A percentile compares a stretch with the other conserved stretches of the same genome.
phyloP scores from a whole-genome alignment of 345 rosid genomes.

The Pistacia integerrima region DNA sequence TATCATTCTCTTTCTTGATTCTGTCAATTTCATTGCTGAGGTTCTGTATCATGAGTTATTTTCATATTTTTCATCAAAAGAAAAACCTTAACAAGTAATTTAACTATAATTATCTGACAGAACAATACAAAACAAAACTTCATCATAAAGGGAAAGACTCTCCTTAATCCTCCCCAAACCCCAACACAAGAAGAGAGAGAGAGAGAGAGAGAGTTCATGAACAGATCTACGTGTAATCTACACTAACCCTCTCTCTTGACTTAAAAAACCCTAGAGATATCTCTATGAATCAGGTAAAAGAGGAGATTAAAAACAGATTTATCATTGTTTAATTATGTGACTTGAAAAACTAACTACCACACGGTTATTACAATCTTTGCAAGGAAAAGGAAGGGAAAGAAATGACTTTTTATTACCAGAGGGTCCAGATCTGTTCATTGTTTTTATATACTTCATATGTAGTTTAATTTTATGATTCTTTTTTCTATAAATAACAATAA shows the following conservation, averaged over 20 bases:
- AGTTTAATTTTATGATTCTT: conserved; percentile 18
- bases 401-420: conserved; percentile 24
- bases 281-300: background rate
- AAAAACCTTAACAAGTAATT: conserved; percentile 23
- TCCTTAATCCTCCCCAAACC: background rate
- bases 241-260: background rate
- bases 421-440: conserved; percentile 41
- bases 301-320: background rate
- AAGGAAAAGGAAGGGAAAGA: conserved; percentile 30
- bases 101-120: background rate
- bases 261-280: conserved; percentile 17
- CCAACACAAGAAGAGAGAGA: background rate
- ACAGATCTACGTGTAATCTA: conserved; percentile 9
- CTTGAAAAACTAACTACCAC: background rate
- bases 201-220: background rate
- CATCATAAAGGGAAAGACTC: background rate
- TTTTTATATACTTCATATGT: conserved; percentile 25
- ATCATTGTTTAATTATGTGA: conserved; percentile 14
- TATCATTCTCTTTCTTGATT: conserved; percentile 82
- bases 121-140: background rate
- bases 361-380: conserved; percentile 20
- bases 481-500: conserved; percentile 19
- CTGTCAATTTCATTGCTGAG: conserved; percentile 79
- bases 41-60: conserved; percentile 32
- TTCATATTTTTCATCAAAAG: conserved; percentile 12